Evolutionary conservation across 2,329 filamentous ascomycete species (phyloP).

Genomic region (Aureobasidium sp.): DNA sequence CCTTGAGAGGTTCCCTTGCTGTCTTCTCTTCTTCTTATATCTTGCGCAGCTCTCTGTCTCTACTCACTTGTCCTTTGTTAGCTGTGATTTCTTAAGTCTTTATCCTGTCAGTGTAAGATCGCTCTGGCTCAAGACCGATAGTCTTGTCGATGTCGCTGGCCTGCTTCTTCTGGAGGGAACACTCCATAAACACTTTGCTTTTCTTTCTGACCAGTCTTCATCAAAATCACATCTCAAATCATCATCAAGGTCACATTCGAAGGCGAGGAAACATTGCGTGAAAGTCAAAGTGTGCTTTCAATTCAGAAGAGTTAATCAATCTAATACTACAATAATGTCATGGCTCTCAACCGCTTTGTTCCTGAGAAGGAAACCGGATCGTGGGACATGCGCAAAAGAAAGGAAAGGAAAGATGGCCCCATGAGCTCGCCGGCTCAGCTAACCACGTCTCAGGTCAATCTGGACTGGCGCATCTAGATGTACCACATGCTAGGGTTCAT

Average conservation of each 20-base stretch:
- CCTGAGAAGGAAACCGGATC: too few relatives aligned
- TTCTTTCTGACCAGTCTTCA: neutral
- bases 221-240: neutral
- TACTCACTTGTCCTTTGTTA: too few relatives aligned
- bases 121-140: too few relatives aligned
- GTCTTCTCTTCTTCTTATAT: too few relatives aligned
- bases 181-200: too few relatives aligned
- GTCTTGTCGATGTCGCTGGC: neutral
- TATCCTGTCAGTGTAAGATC: too few relatives aligned
- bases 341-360: neutral
- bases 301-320: constrained; percentile 4
- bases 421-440: constrained; percentile 7
- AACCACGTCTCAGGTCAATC: neutral
- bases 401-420: too few relatives aligned
- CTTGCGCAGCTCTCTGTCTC: too few relatives aligned
- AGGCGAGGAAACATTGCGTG: neutral
- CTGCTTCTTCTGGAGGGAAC: neutral
- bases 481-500: constrained; percentile 42
- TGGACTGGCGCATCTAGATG: constrained; percentile 28
- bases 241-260: neutral
- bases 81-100: too few relatives aligned
- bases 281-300: constrained; percentile 7
- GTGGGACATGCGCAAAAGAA: too few relatives aligned
- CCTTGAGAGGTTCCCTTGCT: too few relatives aligned
- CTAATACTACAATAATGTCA: neutral